Conservation (phyloP, 176 grass and related monocot species). For the Triticum turgidum region DNA sequence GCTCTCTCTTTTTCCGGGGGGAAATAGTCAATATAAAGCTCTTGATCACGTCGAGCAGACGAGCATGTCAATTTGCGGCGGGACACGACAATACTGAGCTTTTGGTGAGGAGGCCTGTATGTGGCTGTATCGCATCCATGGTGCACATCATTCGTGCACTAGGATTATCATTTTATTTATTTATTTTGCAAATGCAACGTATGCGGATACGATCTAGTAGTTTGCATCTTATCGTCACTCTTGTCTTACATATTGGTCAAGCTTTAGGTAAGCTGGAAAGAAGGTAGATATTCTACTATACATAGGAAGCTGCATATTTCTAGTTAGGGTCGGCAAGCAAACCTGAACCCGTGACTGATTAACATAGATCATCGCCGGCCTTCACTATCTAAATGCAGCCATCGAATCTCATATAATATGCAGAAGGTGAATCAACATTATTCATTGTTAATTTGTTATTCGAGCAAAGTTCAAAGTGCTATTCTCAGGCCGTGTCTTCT, state of each 20-base stretch:
- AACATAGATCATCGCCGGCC: background rate
- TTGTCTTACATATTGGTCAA: background rate
- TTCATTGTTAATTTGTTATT: background rate
- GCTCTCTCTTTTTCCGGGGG: too few relatives aligned
- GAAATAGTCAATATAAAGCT: background rate
- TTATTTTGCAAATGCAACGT: background rate
- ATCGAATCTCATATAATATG: background rate
- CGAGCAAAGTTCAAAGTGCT: background rate
- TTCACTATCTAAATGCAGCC: constrained; percentile 3
- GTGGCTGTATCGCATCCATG: background rate
- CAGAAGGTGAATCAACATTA: background rate
- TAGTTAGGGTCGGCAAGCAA: background rate
- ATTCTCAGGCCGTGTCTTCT: background rate
- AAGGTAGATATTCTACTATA: background rate
- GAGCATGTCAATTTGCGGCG: background rate
- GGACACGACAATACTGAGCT: background rate
- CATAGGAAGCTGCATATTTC: background rate
- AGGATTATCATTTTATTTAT: background rate
- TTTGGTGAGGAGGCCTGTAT: background rate
- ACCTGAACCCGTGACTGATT: background rate
- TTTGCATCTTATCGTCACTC: background rate
- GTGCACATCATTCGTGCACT: background rate
- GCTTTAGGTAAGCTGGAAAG: background rate
- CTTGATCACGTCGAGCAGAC: background rate
- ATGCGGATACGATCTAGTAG: background rate